Base-by-base conservation (phyloP, 306 rosid species). In the Luffa acutangula region DNA sequence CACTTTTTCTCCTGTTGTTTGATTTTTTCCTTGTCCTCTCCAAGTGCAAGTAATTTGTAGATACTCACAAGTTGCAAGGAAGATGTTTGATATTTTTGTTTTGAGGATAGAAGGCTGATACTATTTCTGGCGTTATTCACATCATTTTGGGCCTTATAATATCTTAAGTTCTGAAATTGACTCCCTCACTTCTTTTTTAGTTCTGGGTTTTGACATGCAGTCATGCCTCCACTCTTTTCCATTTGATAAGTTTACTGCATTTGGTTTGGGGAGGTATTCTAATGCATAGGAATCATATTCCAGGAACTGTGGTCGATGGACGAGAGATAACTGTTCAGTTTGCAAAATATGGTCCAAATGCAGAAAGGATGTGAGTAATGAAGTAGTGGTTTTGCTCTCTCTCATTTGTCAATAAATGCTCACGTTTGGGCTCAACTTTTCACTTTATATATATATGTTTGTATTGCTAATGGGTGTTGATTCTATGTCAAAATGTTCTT, bases 331-430 rank as follows among this genome's bases (percentile, higher is more conserved):
- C 96, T 11, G 98, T 93, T 63, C 98, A 93, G 84, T 93, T 93
- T 88, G 97, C 98, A 9, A 90, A 93, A 73, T 93, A 93, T 71
- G 98, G 98, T 48, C 98, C 98, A 42, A 91, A 93, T 88, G 98
- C 98, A 1, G 96, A 91, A 88, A 90, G 82, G 81, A 91, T 93
- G 97, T 93, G 87, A 89, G 98, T 88, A 80, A 21, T 15, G 33
- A 33, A 9, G 12, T 45, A 36, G 13, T 25, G 42, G 21, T 17
- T 15, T 59, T 34, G 6, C 7, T 7, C 62, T 14, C 20, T 73
- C 21, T 72, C 41, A 71, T 12, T 45, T 25, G 37, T 18, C 56
- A 56, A 36, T 9, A 10, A 39, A 4, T 57, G 3, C 21, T 58
- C 31, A 20, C 9, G 6, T n/a, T n/a, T 71, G 43, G 13, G 75